Evolutionary conservation across 495 filamentous ascomycete genomes (phyloP), one percentile per base, ranked within the genome.

Genomic region (Neurospora terricola): DNA sequence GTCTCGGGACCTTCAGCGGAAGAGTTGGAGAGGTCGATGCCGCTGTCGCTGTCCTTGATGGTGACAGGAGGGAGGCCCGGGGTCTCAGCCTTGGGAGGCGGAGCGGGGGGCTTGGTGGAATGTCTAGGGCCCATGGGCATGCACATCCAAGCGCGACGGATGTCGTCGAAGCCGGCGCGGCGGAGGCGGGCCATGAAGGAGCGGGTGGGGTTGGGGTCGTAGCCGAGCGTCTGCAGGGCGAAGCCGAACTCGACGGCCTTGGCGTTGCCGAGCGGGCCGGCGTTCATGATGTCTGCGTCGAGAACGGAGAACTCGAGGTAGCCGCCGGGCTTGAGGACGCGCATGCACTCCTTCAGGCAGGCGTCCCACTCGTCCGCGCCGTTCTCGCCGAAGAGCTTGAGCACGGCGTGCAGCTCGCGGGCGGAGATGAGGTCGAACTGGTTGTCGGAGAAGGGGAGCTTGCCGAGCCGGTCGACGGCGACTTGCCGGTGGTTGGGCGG

Each of bases 361-460:
- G 90, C 87, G 76, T 96, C 92, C 83, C 95, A 98, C 79, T 98
- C 95, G 76, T 99, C 94, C 38, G 85, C 78, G 34, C 88, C 84
- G 73, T 86, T 82, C 78, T 90, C 83, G 81, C 80, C 84, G 75
- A 82, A 90, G 78, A 89, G 88, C 82, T 93, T 94, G 70, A 98
- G 87, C 42, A 93, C 85, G 72, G 91, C 86, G 80, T 95, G 92
- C 23, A 98, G 86, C 23, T 93, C 91, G n/a, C 95, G 93, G 5
- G 94, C 92, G 6, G 93, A 97, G 78, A 99, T 89, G 48, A 97
- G 89, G 77, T 97, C 94, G 78, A 99, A 99, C 81, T 96, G 91
- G 76, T 91, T 89, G 76, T 93, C 89, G 16, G 88, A 89, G 84
- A 98, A 99, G 14, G 96, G 96, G 0, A 99, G 88, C 72, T 88